A percentile compares a stretch with the other conserved stretches of the same genome.
phyloP scores from a whole-genome alignment of 371 early-diverging fungal species.

The Rozella allomycis region DNA sequence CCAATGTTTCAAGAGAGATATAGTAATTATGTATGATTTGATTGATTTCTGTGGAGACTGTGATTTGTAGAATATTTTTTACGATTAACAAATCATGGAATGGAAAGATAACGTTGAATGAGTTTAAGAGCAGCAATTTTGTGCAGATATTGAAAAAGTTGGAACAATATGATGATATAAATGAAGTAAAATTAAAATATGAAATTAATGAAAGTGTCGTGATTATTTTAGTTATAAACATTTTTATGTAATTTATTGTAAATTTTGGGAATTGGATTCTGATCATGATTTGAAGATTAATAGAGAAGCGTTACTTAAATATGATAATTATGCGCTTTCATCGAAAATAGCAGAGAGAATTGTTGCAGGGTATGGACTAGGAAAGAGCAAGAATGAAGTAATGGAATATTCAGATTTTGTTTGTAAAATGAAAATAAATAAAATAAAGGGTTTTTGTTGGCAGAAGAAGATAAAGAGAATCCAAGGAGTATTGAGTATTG shows the following conservation, averaged over 20 bases:
- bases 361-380: conserved; percentile 23
- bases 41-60: too few species aligned
- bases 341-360: conserved; percentile 33
- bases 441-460: conserved; percentile 47
- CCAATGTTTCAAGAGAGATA: too few species aligned
- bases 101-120: too few species aligned
- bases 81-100: too few species aligned
- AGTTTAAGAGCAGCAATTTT: too few species aligned
- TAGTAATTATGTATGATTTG: too few species aligned
- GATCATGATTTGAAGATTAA: conserved; percentile 47
- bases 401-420: conserved; percentile 18
- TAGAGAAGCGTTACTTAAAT: conserved; percentile 35
- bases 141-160: too few species aligned
- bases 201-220: too few species aligned
- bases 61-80: too few species aligned
- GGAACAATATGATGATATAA: too few species aligned
- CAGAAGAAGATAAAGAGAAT: conserved; percentile 60
- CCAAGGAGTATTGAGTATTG: conserved; percentile 67
- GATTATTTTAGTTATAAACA: conserved; percentile 79
- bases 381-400: background rate
- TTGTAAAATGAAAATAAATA: background rate
- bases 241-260: conserved; percentile 86
- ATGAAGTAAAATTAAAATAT: too few species aligned
- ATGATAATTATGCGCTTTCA: conserved; percentile 36
- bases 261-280: conserved; percentile 69